Evolutionary conservation across 148 eudicot genomes (phyloP).

Genomic region (Rhododendron kiyosumense): DNA sequence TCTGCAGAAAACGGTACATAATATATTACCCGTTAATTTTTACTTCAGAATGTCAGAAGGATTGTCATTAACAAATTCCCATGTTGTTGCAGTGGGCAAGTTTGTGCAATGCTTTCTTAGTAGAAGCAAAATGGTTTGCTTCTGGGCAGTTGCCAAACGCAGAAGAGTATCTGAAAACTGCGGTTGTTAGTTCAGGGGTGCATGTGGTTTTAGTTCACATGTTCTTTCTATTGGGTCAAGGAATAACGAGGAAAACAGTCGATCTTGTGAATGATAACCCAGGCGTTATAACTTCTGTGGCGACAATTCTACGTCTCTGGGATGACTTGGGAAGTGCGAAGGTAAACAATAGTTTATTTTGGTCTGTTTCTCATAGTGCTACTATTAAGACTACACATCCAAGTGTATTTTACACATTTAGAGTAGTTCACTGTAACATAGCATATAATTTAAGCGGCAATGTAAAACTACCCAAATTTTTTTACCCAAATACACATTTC

Average conservation of each 20-base stretch:
- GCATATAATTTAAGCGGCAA: background rate
- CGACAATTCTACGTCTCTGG: conserved; percentile 66
- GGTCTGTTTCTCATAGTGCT: background rate
- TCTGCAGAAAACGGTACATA: conserved; percentile 35
- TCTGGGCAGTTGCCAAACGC: conserved; percentile 35
- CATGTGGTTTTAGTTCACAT: conserved; percentile 33
- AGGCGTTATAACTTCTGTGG: conserved; percentile 30
- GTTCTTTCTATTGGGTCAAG: conserved; percentile 56
- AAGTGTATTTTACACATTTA: background rate
- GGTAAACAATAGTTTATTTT: conserved; percentile 23
- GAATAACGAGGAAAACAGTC: background rate
- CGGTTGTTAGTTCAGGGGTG: conserved; percentile 42
- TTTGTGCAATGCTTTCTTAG: conserved; percentile 56
- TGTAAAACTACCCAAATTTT: background rate
- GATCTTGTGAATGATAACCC: conserved; percentile 18
- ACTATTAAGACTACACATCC: background rate
- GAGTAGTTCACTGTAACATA: background rate
- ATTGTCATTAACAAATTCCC: too few relatives aligned
- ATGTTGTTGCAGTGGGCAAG: conserved; percentile 42
- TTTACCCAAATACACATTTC: background rate
- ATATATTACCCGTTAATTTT: background rate
- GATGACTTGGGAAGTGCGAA: conserved; percentile 65
- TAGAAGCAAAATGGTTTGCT: conserved; percentile 65
- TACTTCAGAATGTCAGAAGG: background rate
- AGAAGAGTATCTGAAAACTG: conserved; percentile 51